A percentile compares a stretch with the other conserved stretches of the same genome.
These are phyloP conservation scores for Ustilago xerochloae DNA, from an alignment of 1,284 basidiomycete genomes.

Conservation along the genomic window DNA sequence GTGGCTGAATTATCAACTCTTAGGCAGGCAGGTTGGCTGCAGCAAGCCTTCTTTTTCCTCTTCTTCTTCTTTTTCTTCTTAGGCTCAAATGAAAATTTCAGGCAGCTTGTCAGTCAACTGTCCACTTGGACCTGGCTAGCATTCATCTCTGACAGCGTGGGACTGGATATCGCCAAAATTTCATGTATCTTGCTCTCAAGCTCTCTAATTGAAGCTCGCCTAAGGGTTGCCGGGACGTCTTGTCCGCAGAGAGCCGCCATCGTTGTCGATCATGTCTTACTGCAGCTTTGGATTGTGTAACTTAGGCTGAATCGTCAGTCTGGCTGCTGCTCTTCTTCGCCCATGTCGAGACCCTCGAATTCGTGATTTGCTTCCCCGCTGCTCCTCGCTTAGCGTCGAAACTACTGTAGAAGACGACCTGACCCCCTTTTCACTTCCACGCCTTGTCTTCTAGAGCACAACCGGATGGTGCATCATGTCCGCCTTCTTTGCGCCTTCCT, in stretches of 20 bases:
- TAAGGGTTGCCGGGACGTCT: background rate
- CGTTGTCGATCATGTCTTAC: slow-evolving; percentile 19
- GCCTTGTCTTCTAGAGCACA: background rate
- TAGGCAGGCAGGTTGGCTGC: background rate
- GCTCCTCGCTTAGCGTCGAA: slow-evolving; percentile 6
- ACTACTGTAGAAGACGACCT: background rate
- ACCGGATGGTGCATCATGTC: too few species aligned
- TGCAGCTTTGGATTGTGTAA: too few species aligned
- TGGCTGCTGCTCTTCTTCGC: background rate
- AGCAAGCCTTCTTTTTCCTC: background rate
- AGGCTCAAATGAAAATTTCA: too few species aligned
- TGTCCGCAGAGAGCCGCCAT: background rate
- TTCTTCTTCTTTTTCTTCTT: too few species aligned
- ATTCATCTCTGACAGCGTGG: background rate
- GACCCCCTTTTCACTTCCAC: background rate
- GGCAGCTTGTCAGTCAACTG: too few species aligned
- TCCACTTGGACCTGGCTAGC: too few species aligned
- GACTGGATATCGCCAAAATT: background rate
- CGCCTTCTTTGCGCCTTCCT: too few species aligned
- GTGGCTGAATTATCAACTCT: background rate
- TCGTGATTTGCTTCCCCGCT: background rate
- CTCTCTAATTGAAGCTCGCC: too few species aligned
- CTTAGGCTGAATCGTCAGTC: background rate
- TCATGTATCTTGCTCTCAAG: background rate
- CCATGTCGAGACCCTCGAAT: background rate